phyloP scores from a whole-genome alignment of 495 filamentous ascomycete species.

The Thozetella sp. region DNA sequence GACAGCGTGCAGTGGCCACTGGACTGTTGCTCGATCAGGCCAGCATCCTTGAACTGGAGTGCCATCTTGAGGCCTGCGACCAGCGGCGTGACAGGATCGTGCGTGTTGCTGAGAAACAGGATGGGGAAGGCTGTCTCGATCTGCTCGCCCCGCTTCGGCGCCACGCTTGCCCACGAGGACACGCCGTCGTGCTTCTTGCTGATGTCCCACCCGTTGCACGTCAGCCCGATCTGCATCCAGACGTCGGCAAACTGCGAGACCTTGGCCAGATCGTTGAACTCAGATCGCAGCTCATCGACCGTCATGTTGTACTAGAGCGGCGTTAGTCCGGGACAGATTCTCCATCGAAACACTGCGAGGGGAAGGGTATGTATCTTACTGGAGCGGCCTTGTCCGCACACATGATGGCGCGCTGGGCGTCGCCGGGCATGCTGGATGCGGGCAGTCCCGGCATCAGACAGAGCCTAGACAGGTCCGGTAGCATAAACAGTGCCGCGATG shows the following conservation, averaged over 20 bases:
- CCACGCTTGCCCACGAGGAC: background rate
- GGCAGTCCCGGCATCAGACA: conserved; percentile 34
- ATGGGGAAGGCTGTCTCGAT: conserved; percentile 58
- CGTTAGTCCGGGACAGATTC: too few species aligned
- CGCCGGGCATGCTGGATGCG: conserved; percentile 45
- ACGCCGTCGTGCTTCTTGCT: background rate
- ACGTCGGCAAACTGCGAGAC: conserved; percentile 45
- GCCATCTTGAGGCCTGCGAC: conserved; percentile 53
- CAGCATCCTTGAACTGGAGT: conserved; percentile 41
- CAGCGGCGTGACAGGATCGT: conserved; percentile 64
- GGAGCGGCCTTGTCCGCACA: conserved; percentile 47
- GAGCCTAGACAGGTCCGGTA: conserved; percentile 14
- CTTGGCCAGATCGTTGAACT: conserved; percentile 33
- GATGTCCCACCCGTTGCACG: conserved; percentile 45
- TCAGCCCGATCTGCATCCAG: conserved; percentile 39
- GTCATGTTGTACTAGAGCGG: conserved; percentile 34
- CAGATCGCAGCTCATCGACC: conserved; percentile 26
- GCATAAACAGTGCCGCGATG: conserved; percentile 9
- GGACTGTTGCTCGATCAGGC: conserved; percentile 43
- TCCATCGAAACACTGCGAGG: too few species aligned
- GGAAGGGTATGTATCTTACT: conserved; percentile 13
- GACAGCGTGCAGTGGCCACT: conserved; percentile 44
- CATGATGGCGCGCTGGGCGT: conserved; percentile 41
- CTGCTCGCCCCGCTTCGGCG: background rate
- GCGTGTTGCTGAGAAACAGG: conserved; percentile 59